Evolutionary conservation across 2,329 filamentous ascomycete species (phyloP), one percentile per base, ranked within the genome.

Genomic region (Fusarium sulawesiense): DNA sequence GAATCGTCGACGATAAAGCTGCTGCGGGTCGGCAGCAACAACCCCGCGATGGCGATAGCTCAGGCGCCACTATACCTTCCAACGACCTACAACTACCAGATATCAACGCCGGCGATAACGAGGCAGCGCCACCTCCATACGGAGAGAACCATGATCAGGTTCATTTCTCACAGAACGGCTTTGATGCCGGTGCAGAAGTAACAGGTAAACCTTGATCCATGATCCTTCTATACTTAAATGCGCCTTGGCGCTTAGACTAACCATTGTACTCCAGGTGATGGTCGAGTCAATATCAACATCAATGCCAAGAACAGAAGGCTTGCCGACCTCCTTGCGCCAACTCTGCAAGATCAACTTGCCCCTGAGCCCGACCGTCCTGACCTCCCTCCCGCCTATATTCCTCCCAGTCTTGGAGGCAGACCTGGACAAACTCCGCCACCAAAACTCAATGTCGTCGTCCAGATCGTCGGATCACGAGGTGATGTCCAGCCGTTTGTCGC

Each of bases 261-360:
- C 42, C 46, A 30, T 25, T 58, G 27, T 60, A 23, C n/a, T 27
- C 16, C 46, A 89, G 92, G 88, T 64, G 91, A 94, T 80, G 93
- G 93, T 25, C 88, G 93, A 75, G 86, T 96, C 73, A 89, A 93
- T 75, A 93, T 96, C 81, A 90, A 89, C 67, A 93, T 96, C 80
- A 89, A 91, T 75, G 90, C 93, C 77, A 90, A 88, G 71, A 89
- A 86, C 71, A 82, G 85, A 57, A 87, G 87, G 57, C 82, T 95
- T 6, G 88, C 91, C 4, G 87, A 89, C 64, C 83, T 94, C 14
- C 84, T 94, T 27, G 86, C 87, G 0, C 90, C 91, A 5, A 87
- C 89, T 10, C 77, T 94, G 42, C 80, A 86, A 65, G 83, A 84
- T 66, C 85, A 91, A 73, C 79, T 89, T 23, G 81, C 83, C 37